These are phyloP conservation scores for Xylaria flabelliformis DNA, from an alignment of 495 filamentous ascomycete species.

Conservation along the genomic window DNA sequence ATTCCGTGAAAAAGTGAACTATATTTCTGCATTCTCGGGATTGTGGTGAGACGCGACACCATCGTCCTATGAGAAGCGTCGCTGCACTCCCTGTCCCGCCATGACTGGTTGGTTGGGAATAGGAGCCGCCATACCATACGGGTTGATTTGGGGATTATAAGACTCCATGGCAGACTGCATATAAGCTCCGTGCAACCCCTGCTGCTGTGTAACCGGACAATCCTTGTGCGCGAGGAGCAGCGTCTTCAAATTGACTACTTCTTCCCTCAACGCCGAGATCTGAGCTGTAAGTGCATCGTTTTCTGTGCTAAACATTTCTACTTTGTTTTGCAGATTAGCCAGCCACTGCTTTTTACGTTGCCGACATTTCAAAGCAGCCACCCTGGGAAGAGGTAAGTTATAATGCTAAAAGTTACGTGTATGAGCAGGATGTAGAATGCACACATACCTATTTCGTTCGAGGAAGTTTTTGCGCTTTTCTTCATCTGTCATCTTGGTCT, in stretches of 20 bases:
- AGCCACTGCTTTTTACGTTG: conserved; percentile 99
- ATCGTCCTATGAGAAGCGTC: conserved; percentile 56
- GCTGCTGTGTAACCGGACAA: conserved; percentile 88
- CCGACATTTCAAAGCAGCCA: conserved; percentile 95
- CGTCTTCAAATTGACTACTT: conserved; percentile 93
- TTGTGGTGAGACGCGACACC: conserved; percentile 21
- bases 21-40: not conserved
- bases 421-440: not conserved
- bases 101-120: conserved; percentile 63
- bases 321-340: conserved; percentile 91
- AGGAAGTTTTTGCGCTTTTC: conserved; percentile 99
- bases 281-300: conserved; percentile 87
- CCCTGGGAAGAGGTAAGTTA: conserved; percentile 60
- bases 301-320: conserved; percentile 87
- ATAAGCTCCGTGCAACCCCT: conserved; percentile 74
- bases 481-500: conserved; percentile 95
- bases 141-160: conserved; percentile 67
- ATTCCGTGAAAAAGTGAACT: conserved; percentile 1
- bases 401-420: not conserved
- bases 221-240: conserved; percentile 95
- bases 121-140: conserved; percentile 69
- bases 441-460: conserved; percentile 88
- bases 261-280: conserved; percentile 84
- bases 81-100: conserved; percentile 58
- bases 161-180: conserved; percentile 62